Conservation (phyloP, 73 alveolate species). For the Tetrahymena borealis region DNA sequence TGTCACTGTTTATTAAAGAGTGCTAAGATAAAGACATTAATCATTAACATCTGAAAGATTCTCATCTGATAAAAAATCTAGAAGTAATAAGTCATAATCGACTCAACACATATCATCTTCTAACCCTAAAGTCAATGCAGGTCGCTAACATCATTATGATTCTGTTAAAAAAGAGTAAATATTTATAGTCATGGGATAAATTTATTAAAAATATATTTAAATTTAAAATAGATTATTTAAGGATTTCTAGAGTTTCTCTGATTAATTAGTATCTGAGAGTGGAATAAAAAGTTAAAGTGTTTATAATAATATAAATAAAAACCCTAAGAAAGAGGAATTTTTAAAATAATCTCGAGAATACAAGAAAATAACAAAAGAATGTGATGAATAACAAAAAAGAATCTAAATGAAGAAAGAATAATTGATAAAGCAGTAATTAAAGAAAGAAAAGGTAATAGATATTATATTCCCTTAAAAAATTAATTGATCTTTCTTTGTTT, state of each 20-base stretch:
- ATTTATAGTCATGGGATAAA: neutral
- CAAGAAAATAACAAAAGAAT: neutral
- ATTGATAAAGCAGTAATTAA: neutral
- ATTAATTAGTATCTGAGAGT: neutral
- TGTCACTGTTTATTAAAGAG: neutral
- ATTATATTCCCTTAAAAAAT: neutral
- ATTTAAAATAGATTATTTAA: neutral
- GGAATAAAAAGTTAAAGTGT: neutral
- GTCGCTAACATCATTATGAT: neutral
- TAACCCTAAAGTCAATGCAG: neutral
- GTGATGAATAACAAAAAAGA: neutral
- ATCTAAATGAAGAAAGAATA: neutral
- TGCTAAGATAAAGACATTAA: neutral
- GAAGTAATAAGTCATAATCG: neutral
- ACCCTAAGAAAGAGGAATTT: neutral
- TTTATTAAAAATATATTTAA: neutral
- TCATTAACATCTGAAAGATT: neutral
- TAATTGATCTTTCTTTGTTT: neutral
- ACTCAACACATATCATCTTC: neutral
- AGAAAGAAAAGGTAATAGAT: neutral
- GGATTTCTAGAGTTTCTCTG: neutral
- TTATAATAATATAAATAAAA: neutral
- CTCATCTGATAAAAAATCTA: neutral
- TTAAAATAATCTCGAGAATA: neutral
- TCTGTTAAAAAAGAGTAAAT: neutral